These are phyloP conservation scores for Musa itinerans DNA, from an alignment of 176 grass and related monocot species.

Conservation along the genomic window DNA sequence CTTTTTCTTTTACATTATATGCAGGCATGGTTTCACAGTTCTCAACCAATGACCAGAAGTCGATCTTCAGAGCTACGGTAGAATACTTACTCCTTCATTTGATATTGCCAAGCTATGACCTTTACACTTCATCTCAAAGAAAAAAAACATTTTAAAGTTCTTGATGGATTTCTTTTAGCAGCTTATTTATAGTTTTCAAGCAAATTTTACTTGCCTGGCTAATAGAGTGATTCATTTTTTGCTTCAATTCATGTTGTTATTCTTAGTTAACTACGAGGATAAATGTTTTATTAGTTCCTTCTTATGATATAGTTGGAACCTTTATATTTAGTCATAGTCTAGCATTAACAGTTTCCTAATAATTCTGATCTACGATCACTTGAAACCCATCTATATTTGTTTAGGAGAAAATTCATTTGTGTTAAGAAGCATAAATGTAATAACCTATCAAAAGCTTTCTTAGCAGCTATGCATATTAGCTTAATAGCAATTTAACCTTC, in stretches of 20 bases:
- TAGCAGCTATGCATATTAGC: too few relatives aligned
- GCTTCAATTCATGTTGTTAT: neutral
- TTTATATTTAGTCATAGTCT: neutral
- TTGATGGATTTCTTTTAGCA: too few relatives aligned
- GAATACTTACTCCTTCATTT: neutral
- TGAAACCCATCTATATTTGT: neutral
- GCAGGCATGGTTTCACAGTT: constrained; percentile 67
- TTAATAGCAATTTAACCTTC: too few relatives aligned
- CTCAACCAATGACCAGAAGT: constrained; percentile 77
- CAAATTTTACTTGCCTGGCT: too few relatives aligned
- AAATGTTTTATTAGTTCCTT: neutral
- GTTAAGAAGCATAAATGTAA: neutral
- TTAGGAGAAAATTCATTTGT: too few relatives aligned
- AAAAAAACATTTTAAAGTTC: too few relatives aligned
- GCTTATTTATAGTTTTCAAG: too few relatives aligned
- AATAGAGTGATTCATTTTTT: too few relatives aligned
- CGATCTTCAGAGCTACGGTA: constrained; percentile 67
- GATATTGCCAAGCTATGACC: neutral
- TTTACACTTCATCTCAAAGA: neutral
- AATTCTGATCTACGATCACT: neutral
- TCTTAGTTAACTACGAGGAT: neutral
- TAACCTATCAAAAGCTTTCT: neutral
- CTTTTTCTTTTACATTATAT: constrained; percentile 1
- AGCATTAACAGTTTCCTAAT: neutral
- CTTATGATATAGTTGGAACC: neutral